Evolutionary conservation across 2,329 filamentous ascomycete species (phyloP).

Genomic region (Scopulariopsis brevicaulis): DNA sequence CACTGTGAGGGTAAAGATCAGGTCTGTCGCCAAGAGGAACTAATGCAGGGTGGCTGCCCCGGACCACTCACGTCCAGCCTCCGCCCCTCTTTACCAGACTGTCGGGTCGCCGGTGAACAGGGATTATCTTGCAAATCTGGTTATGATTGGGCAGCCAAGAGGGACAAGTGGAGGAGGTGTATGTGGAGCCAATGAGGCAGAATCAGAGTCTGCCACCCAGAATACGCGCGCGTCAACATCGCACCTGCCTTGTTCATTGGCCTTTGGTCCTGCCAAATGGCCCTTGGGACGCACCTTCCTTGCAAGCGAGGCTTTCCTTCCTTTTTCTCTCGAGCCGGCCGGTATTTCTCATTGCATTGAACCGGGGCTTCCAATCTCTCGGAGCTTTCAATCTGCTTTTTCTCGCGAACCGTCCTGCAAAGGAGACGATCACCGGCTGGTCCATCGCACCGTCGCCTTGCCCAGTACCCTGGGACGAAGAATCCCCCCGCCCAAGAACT

Average conservation of each 20-base stretch:
- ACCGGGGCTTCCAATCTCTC: not conserved
- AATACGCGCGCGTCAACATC: not conserved
- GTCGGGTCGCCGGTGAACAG: conserved; percentile 3
- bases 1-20: not conserved
- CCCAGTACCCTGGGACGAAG: too few species aligned
- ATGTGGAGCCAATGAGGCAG: not conserved
- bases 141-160: not conserved
- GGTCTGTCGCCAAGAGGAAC: not conserved
- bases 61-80: not conserved
- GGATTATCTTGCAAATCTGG: not conserved
- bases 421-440: too few species aligned
- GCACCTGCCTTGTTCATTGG: not conserved
- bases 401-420: too few species aligned
- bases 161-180: not conserved
- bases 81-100: conserved; percentile 3
- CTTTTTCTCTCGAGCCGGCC: not conserved
- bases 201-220: not conserved
- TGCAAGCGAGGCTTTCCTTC: not conserved
- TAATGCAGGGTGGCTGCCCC: conserved; percentile 1
- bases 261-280: not conserved
- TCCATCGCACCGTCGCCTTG: too few species aligned
- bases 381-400: not conserved
- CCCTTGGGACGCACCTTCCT: not conserved
- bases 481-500: too few species aligned
- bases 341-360: not conserved